Conservation (phyloP, 2,329 filamentous ascomycete genomes). For the Catunica adiposa region DNA sequence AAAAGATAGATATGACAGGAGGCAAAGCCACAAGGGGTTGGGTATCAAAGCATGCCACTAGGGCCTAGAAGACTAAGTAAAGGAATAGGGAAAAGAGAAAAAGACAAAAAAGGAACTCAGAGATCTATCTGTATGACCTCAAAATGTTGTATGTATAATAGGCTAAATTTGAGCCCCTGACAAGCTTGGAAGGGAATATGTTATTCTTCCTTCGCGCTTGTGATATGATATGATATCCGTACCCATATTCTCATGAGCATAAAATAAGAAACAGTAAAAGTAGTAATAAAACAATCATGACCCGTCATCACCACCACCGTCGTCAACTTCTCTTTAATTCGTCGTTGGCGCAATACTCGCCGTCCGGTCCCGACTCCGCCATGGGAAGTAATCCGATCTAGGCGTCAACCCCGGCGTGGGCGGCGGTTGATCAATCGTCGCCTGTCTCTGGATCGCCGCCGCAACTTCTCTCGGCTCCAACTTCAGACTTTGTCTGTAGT, state of each 20-base stretch:
- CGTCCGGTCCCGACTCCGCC: constrained; percentile 33
- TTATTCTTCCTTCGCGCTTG: too few relatives aligned
- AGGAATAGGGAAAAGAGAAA: constrained; percentile 2
- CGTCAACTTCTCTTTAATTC: neutral
- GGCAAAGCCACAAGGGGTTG: constrained; percentile 2
- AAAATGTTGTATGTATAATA: neutral
- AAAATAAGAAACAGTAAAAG: neutral
- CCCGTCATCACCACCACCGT: too few relatives aligned
- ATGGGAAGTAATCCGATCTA: constrained; percentile 29
- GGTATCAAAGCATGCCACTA: constrained; percentile 16
- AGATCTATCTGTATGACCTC: too few relatives aligned
- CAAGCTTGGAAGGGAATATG: too few relatives aligned
- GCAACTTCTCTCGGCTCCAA: constrained; percentile 56
- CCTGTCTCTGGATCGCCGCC: constrained; percentile 21
- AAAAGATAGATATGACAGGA: neutral
- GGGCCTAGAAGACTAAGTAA: constrained; percentile 3
- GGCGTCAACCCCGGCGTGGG: constrained; percentile 17
- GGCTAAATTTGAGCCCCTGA: too few relatives aligned
- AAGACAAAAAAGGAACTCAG: neutral
- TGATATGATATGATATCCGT: neutral
- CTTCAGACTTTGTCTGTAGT: constrained; percentile 69
- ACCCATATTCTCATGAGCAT: neutral
- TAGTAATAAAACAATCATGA: neutral
- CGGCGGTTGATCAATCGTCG: constrained; percentile 15
- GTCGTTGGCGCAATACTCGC: constrained; percentile 12